Base-by-base conservation (phyloP, 805 yeast species). In the Kregervanrija delftensis region DNA sequence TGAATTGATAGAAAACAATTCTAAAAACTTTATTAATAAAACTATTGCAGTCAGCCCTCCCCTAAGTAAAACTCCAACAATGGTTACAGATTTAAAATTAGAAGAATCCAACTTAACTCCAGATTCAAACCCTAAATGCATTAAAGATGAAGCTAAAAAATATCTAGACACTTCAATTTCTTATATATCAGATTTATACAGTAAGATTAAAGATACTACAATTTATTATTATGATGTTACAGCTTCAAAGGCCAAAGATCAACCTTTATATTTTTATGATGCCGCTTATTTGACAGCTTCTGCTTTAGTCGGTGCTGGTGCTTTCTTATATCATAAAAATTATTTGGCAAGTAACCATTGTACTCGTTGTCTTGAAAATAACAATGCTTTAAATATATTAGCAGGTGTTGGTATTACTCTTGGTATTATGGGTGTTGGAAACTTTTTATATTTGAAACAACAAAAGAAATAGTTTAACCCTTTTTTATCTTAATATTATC, bases 371-470 rank as follows among this genome's bases (percentile, higher is more conserved):
- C 40, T 39, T 33, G 13, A 37, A n/a, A 16, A 33, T 12, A 36
- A 11, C 15, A 40, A 35, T 13, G 33, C 44, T 10, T 15, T 37
- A 33, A 47, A 46, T 13, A 30, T 49, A 8, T 31, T 40, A 6
- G 44, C 39, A 6, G 40, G 49, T 3, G 38, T 46, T 12, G 42
- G 43, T 10, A 17, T 42, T 2, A 30, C 41, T 13, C 37, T 44
- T 5, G 42, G 43, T 11, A 17, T 47, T 16, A 40, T 49, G 37
- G 50, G 50, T 13, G 43, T 44, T 16, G 52, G 52, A 33, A 46
- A 49, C 33, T 49, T 41, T 31, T 35, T 46, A 9, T 49, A 49
- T 13, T 40, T 49, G 17, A 49, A 42, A 16, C 40, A 44, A 16
- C 39, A 40, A 39, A 42, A 39, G 39, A 22, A 22, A 22, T 42